Percentiles rank a stretch among this genome's conserved stretches.
These are phyloP conservation scores for Arabis alpina DNA, from an alignment of 345 rosid species.

Conservation along the genomic window DNA sequence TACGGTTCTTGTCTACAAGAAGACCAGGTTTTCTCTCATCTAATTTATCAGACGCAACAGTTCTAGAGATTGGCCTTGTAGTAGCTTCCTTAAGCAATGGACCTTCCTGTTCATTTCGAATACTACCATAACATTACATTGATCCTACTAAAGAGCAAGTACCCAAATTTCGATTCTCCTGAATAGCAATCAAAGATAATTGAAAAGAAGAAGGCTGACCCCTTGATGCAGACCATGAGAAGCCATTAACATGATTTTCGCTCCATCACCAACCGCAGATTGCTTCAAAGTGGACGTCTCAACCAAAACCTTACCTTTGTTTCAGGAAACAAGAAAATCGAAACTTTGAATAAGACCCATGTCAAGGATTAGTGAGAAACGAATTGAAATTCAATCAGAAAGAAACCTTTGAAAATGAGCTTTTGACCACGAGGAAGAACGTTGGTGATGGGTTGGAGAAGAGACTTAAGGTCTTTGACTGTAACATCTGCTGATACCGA, in stretches of 20 bases:
- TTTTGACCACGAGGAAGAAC: slow-evolving; percentile 97
- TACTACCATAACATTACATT: slow-evolving; percentile 8
- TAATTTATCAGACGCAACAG: slow-evolving; percentile 29
- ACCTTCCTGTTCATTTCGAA: slow-evolving; percentile 57
- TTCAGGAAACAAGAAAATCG: neutral
- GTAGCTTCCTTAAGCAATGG: slow-evolving; percentile 70
- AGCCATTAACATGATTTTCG: slow-evolving; percentile 87
- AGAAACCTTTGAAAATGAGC: slow-evolving; percentile 85
- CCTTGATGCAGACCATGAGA: slow-evolving; percentile 96
- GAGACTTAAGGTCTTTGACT: slow-evolving; percentile 63
- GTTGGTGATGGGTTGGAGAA: slow-evolving; percentile 80
- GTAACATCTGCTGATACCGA: slow-evolving; percentile 56
- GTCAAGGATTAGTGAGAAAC: neutral
- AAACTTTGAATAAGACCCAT: slow-evolving; percentile 12
- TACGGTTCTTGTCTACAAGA: slow-evolving; percentile 52
- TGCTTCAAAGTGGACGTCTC: slow-evolving; percentile 70
- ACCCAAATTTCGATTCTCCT: slow-evolving; percentile 4
- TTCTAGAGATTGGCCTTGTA: slow-evolving; percentile 57
- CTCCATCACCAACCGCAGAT: slow-evolving; percentile 66
- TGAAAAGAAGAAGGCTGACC: slow-evolving; percentile 45
- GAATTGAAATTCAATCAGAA: neutral
- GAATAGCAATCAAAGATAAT: neutral
- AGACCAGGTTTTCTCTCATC: slow-evolving; percentile 37
- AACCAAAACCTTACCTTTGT: slow-evolving; percentile 73
- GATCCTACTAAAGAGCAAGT: slow-evolving; percentile 16